Evolutionary conservation across 208 protist species (phyloP), one percentile per base, ranked within the genome.

Genomic region (Phytomonas sp.): DNA sequence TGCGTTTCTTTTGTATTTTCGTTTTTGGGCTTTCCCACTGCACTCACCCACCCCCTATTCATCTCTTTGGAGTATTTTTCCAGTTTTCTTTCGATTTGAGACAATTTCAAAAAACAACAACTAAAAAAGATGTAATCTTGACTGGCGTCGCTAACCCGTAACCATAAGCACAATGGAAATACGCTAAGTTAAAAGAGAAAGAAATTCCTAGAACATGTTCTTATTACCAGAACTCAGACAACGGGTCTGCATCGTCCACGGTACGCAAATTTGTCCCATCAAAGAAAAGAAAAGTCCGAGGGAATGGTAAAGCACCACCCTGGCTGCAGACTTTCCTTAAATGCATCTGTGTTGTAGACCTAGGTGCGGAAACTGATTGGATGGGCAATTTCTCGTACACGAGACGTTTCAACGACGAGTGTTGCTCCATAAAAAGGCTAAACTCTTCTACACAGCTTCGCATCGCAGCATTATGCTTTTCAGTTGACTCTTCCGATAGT

Each of bases 261-360:
- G 81, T 72, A 40, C 56, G 70, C 31, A 94, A 64, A 12, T 8
- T 23, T 8, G 65, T 67, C 8, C 89, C 86, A 56, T 90, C 80
- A 69, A 94, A 94, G 1, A 78, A 52, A 12, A 92, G 56, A 23
- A 81, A 75, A 31, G 66, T 80, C 29, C 76, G 78, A 19, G 89
- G 89, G 69, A 83, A 91, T 30, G 89, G 89, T 12, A 49, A 49
- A 10, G 76, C 81, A 16, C 83, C 89, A 29, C 79, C 82, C 30
- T 73, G 71, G 23, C 77, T 80, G n/a, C 84, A 82, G 14, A 83
- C 71, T 32, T 75, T 76, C 23, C 89, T 74, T 60, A 94, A 74
- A 70, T 94, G 89, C 77, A 81, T 73, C 69, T 91, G 84, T 31
- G 86, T 87, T 63, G 83, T 84, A 8, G 84, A 80, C 4, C 86